Conservation (phyloP, 306 rosid genomes). For the Castanospermum australe region DNA sequence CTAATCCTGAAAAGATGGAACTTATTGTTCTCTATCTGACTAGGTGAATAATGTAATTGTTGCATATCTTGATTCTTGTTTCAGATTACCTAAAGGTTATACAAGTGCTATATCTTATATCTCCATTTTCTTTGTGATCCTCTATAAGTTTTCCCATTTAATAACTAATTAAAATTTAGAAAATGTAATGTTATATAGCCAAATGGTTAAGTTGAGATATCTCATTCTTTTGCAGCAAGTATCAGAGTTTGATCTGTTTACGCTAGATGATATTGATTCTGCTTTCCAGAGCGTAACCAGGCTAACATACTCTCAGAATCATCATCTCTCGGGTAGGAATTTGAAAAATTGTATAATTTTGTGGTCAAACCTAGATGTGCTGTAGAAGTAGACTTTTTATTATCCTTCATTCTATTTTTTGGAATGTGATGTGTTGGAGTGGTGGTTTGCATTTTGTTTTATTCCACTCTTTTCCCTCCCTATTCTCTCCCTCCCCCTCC, state of each 20-base stretch:
- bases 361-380: not conserved
- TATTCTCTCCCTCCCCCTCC: not conserved
- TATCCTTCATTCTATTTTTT: not conserved
- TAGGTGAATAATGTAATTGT: not conserved
- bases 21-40: not conserved
- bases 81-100: not conserved
- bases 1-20: not conserved
- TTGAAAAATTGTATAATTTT: not conserved
- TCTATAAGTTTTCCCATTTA: not conserved
- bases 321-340: constrained; percentile 75
- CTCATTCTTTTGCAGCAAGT: constrained; percentile 76
- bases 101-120: not conserved
- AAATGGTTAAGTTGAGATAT: constrained; percentile 23
- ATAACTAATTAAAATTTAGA: not conserved
- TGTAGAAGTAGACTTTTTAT: not conserved
- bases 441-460: not conserved
- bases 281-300: constrained; percentile 85
- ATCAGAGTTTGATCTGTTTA: constrained; percentile 85
- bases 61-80: not conserved
- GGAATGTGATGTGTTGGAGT: not conserved
- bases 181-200: not conserved
- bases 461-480: not conserved
- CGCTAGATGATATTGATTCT: constrained; percentile 88
- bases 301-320: constrained; percentile 91
- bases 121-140: not conserved